Evolutionary conservation across 352 stramenopile species (phyloP).

Genomic region (Globisporangium viniferum): DNA sequence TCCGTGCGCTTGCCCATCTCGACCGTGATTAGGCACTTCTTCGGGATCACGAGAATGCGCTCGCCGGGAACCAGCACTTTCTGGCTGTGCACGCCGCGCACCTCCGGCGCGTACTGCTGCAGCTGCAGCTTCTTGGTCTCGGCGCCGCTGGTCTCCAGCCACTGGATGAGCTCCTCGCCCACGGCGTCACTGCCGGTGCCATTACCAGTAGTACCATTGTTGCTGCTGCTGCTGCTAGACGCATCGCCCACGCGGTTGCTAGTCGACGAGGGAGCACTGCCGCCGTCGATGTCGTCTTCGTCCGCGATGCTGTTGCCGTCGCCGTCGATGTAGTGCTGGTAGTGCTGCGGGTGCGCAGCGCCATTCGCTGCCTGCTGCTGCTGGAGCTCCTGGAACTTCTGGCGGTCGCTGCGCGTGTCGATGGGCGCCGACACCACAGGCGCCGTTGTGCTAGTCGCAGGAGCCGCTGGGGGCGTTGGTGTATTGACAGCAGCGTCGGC

Average conservation of each 20-base stretch:
- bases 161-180: constrained; percentile 67
- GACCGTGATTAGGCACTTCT: constrained; percentile 98
- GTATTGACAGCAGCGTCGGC: background rate
- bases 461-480: background rate
- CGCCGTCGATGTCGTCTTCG: background rate
- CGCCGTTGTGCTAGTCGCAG: constrained; percentile 1
- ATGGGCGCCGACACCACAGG: background rate
- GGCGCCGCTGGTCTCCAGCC: constrained; percentile 67
- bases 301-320: constrained; percentile 12
- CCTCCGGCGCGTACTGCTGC: constrained; percentile 90
- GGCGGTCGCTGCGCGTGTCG: constrained; percentile 21
- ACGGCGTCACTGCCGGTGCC: constrained; percentile 34
- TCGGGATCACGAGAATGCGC: constrained; percentile 89
- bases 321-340: constrained; percentile 15
- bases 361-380: constrained; percentile 1
- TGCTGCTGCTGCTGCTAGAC: background rate
- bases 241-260: constrained; percentile 16
- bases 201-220: constrained; percentile 11
- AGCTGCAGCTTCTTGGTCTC: constrained; percentile 77
- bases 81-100: constrained; percentile 90
- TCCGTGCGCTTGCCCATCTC: constrained; percentile 98
- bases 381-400: constrained; percentile 37
- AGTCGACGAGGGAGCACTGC: constrained; percentile 1
- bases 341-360: constrained; percentile 1
- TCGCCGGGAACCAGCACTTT: constrained; percentile 85